These are phyloP conservation scores for Wickerhamomyces sp. DNA, from an alignment of 1,139 yeast genomes.

Conservation along the genomic window DNA sequence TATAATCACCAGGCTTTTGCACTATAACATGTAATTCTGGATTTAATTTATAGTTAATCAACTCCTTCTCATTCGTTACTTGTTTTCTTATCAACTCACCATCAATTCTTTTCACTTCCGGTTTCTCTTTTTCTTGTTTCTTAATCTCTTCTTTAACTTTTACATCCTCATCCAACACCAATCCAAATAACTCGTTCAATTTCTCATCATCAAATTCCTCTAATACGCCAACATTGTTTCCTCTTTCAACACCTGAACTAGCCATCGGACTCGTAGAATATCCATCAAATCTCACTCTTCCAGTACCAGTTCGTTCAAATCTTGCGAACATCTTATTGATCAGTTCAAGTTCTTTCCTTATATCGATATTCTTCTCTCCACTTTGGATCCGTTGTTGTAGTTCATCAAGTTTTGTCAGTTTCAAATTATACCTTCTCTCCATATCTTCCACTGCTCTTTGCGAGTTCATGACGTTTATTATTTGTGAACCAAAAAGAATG, in stretches of 20 bases:
- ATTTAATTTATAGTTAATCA: constrained; percentile 24
- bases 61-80: constrained; percentile 24
- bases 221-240: neutral
- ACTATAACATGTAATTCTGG: constrained; percentile 31
- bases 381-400: constrained; percentile 21
- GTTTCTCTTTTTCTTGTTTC: constrained; percentile 1
- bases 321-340: constrained; percentile 30
- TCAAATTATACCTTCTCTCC: constrained; percentile 31
- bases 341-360: constrained; percentile 28
- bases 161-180: constrained; percentile 12
- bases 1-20: constrained; percentile 32
- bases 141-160: neutral
- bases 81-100: constrained; percentile 18
- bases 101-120: constrained; percentile 10
- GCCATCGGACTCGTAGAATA: too few relatives aligned
- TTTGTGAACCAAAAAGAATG: constrained; percentile 30
- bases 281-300: constrained; percentile 6
- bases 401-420: constrained; percentile 29
- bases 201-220: constrained; percentile 15
- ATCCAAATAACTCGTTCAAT: constrained; percentile 14
- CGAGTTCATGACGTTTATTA: constrained; percentile 34
- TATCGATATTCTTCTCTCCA: constrained; percentile 27
- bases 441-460: constrained; percentile 35
- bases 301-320: constrained; percentile 7
- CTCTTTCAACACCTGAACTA: too few relatives aligned